Percentiles rank a stretch among this genome's conserved stretches.
Conservation (phyloP, 106 monocot species). For the Ottelia alismoides region DNA sequence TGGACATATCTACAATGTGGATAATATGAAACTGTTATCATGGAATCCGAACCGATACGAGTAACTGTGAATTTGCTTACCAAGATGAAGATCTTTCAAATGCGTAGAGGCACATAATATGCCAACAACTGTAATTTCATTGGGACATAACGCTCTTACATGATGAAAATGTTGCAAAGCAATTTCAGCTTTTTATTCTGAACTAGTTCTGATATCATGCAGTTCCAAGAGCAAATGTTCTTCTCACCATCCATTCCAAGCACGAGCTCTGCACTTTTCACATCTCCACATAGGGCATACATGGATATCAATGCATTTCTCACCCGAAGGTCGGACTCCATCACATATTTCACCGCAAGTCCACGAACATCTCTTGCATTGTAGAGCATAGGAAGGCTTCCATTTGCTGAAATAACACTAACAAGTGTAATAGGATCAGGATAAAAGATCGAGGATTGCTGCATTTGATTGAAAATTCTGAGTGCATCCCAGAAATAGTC, state of each 20-base stretch:
- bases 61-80: conserved; percentile 39
- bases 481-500: conserved; percentile 29
- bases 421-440: conserved; percentile 47
- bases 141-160: conserved; percentile 19
- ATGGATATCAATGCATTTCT: conserved; percentile 55
- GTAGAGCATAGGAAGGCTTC: conserved; percentile 21
- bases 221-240: conserved; percentile 61
- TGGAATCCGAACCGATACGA: conserved; percentile 11
- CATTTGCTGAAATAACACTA: conserved; percentile 42
- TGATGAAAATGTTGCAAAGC: conserved; percentile 28
- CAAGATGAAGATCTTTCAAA: conserved; percentile 24
- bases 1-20: conserved; percentile 58
- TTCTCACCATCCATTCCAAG: conserved; percentile 10
- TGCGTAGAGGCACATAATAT: conserved; percentile 50
- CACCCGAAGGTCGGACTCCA: conserved; percentile 26
- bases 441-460: not conserved
- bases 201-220: conserved; percentile 53
- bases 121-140: conserved; percentile 57
- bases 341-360: conserved; percentile 20
- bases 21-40: conserved; percentile 28
- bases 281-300: conserved; percentile 39
- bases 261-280: conserved; percentile 27
- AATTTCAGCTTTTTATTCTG: conserved; percentile 34
- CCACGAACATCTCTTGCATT: conserved; percentile 32
- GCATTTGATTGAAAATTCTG: conserved; percentile 25